These are phyloP conservation scores for Tylopilus cervinicoccineus DNA, from an alignment of 768 basidiomycete species.

Conservation along the genomic window DNA sequence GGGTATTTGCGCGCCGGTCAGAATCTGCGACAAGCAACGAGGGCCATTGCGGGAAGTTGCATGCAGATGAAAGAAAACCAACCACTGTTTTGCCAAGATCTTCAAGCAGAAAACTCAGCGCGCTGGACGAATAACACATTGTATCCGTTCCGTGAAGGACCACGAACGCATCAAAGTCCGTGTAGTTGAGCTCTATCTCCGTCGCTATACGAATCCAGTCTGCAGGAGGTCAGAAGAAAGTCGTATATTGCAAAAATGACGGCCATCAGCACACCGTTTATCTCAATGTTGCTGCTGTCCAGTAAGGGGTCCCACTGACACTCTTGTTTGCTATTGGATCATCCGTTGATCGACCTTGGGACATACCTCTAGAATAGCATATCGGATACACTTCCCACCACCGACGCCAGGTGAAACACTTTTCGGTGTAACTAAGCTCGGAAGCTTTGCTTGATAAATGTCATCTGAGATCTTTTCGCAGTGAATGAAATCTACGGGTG, in stretches of 20 bases:
- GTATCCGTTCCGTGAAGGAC: constrained; percentile 90
- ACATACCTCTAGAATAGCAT: constrained; percentile 76
- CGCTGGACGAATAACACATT: constrained; percentile 87
- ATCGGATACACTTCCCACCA: constrained; percentile 70
- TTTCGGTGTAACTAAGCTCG: constrained; percentile 76
- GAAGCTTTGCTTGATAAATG: constrained; percentile 70
- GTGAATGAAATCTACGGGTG: constrained; percentile 30
- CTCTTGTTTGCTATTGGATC: not conserved
- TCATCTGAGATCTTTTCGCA: constrained; percentile 52
- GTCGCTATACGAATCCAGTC: constrained; percentile 90
- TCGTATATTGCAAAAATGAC: not conserved
- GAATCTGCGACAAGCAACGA: constrained; percentile 47
- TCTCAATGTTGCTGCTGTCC: constrained; percentile 88
- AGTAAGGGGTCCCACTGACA: constrained; percentile 79
- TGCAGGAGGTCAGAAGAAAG: constrained; percentile 27
- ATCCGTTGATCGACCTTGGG: not conserved
- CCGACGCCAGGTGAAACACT: constrained; percentile 56
- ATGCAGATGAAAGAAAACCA: constrained; percentile 17
- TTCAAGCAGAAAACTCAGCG: constrained; percentile 87
- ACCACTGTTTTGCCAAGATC: constrained; percentile 92
- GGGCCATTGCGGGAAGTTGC: not conserved
- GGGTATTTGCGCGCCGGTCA: constrained; percentile 94
- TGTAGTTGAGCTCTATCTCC: constrained; percentile 91
- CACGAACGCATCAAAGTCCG: constrained; percentile 83
- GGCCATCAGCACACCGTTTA: constrained; percentile 54